These are phyloP conservation scores for Melanomma pulvis-pyrius DNA, from an alignment of 495 filamentous ascomycete genomes.

Conservation along the genomic window DNA sequence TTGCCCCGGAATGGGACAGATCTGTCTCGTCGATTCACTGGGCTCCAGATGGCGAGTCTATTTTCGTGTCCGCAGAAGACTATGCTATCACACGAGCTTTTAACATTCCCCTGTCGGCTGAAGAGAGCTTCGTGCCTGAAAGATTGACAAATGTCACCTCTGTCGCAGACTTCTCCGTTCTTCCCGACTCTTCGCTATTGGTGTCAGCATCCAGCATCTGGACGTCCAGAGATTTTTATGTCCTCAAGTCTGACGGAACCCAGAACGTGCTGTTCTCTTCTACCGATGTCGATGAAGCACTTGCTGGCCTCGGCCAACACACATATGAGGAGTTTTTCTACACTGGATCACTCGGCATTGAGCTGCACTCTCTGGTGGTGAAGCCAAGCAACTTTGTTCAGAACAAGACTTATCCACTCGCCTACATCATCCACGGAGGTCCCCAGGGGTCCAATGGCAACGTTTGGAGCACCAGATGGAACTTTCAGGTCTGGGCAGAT, in stretches of 20 bases:
- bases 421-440: slow-evolving; percentile 57
- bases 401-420: slow-evolving; percentile 55
- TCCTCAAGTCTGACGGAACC: slow-evolving; percentile 39
- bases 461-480: slow-evolving; percentile 57
- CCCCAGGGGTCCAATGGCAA: slow-evolving; percentile 56
- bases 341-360: slow-evolving; percentile 32
- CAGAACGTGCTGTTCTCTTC: slow-evolving; percentile 40
- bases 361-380: slow-evolving; percentile 50
- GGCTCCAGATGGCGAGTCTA: slow-evolving; percentile 32
- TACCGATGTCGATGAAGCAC: slow-evolving; percentile 41
- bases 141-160: slow-evolving; percentile 25
- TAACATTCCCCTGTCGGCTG: slow-evolving; percentile 14
- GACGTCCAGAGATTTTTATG: slow-evolving; percentile 47
- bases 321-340: slow-evolving; percentile 47
- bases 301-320: slow-evolving; percentile 17
- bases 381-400: slow-evolving; percentile 53
- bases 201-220: slow-evolving; percentile 46
- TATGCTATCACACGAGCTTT: slow-evolving; percentile 27
- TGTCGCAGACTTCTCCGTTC: slow-evolving; percentile 39
- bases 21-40: slow-evolving; percentile 33
- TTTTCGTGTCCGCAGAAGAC: slow-evolving; percentile 43
- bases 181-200: slow-evolving; percentile 45
- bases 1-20: slow-evolving; percentile 32
- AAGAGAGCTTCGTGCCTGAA: background rate
- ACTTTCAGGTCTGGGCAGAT: slow-evolving; percentile 57